Evolutionary conservation across 768 basidiomycete genomes (phyloP).

Genomic region (Strobilomyces dryophilus): DNA sequence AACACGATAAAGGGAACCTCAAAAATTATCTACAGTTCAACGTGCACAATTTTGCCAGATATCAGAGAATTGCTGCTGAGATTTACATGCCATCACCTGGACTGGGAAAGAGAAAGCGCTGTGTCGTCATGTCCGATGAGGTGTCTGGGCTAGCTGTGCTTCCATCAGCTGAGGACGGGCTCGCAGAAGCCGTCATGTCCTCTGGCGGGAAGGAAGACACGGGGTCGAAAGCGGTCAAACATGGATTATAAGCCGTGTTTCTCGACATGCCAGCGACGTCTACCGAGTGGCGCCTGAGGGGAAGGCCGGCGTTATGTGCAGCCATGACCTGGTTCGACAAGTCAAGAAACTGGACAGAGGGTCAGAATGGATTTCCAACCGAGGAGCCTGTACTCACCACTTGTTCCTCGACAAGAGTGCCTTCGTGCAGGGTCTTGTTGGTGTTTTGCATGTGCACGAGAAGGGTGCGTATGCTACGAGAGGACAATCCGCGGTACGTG

Average conservation of each 20-base stretch:
- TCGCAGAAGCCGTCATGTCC: conserved; percentile 20
- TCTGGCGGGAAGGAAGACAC: conserved; percentile 10
- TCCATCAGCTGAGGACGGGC: conserved; percentile 21
- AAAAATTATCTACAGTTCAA: conserved; percentile 3
- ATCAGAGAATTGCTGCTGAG: background rate
- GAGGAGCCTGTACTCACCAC: conserved; percentile 35
- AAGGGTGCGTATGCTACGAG: conserved; percentile 64
- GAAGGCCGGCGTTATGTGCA: conserved; percentile 21
- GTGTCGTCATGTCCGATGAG: conserved; percentile 13
- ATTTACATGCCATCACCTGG: conserved; percentile 13
- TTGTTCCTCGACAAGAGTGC: conserved; percentile 52
- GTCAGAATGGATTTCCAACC: background rate
- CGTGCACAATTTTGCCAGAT: background rate
- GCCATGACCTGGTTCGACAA: conserved; percentile 27
- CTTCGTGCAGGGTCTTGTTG: conserved; percentile 45
- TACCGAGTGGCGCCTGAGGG: conserved; percentile 31
- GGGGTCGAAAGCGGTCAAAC: conserved; percentile 16
- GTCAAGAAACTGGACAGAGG: conserved; percentile 25
- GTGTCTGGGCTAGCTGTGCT: conserved; percentile 18
- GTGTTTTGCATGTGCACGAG: conserved; percentile 67
- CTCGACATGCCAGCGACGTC: conserved; percentile 18
- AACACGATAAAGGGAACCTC: background rate
- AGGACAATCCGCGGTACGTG: conserved; percentile 52
- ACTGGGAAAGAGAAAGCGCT: conserved; percentile 17
- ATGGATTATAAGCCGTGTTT: conserved; percentile 6